Evolutionary conservation across 2,329 filamentous ascomycete species (phyloP).

Genomic region (Thielaviopsis musarum): DNA sequence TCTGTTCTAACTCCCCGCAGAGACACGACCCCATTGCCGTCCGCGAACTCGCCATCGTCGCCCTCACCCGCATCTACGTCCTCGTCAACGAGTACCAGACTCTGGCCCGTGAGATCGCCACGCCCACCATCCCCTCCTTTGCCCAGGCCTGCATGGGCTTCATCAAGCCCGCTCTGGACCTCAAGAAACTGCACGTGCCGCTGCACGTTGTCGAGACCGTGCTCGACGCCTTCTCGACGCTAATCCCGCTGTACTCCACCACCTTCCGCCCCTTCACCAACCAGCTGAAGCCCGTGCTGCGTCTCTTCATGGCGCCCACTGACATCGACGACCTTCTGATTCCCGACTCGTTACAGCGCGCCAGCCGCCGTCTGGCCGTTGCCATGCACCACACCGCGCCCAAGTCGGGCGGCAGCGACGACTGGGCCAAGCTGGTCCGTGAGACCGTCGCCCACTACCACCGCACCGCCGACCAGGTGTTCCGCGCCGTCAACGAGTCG

Average conservation of each 20-base stretch:
- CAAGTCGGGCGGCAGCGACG: conserved; percentile 59
- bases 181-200: conserved; percentile 22
- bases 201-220: conserved; percentile 45
- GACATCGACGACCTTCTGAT: conserved; percentile 31
- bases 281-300: conserved; percentile 47
- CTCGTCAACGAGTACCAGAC: conserved; percentile 71
- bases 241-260: conserved; percentile 68
- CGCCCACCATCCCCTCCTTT: conserved; percentile 61
- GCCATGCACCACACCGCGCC: conserved; percentile 65
- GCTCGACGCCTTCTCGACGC: conserved; percentile 50
- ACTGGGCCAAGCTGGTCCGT: conserved; percentile 57
- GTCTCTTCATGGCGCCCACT: conserved; percentile 47
- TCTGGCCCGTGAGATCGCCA: conserved; percentile 72
- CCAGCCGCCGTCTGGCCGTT: conserved; percentile 48
- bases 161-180: conserved; percentile 29
- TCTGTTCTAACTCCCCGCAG: conserved; percentile 24
- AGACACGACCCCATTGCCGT: conserved; percentile 61
- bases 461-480: conserved; percentile 54
- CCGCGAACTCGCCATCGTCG: conserved; percentile 61
- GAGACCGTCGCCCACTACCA: conserved; percentile 49
- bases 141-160: conserved; percentile 57
- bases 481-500: conserved; percentile 64
- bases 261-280: conserved; percentile 61
- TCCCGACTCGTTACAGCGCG: conserved; percentile 34
- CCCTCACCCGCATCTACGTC: conserved; percentile 68